Base-by-base conservation (phyloP, 2,329 filamentous ascomycete genomes). In the Botryosphaeria dothidea region DNA sequence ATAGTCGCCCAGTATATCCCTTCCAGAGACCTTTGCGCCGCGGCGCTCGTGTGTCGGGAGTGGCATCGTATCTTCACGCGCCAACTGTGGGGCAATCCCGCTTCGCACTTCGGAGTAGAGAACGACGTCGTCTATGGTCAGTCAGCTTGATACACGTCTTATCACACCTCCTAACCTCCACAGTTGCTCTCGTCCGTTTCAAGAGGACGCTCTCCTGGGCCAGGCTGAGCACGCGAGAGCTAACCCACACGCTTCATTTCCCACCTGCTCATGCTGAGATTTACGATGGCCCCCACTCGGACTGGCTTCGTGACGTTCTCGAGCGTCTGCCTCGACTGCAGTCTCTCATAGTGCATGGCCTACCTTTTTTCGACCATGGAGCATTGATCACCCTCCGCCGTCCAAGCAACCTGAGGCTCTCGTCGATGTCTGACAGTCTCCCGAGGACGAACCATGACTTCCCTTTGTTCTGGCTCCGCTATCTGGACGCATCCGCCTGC, bases 331-430 rank as follows among this genome's bases (percentile, higher is more conserved):
- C 86, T 2, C 82, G 82, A 61, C 75, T 89, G 17, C 86, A 88
- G 68, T 86, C 84, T 1, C 74, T 89, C 56, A 81, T 88, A 65
- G 85, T 88, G 11, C 82, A 85, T 17, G 81, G 81, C 31, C 73
- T 88, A 54, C 85, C 86, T 0, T 88, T 88, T 71, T 88, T 89
- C 69, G 86, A 89, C 65, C 85, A 89, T 71, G 81, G 82, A 66
- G 80, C 85, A 19, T 79, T 88, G 62, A 75, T 81, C 65, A 83
- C 82, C 2, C 70, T 88, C 63, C 81, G 77, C 61, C 71, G 75
- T 62, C 67, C 72, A 43, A 77, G 72, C 67, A 49, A 66, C 13
- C 71, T 69, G 67, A 70, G 71, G 65, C 70, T 65, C 19, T 66
- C 69, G 13, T 68, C 66, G 19, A 71, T 66, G 17, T 68, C 67